phyloP scores from a whole-genome alignment of 257 asterid species.

The Fraxinus anomala region DNA sequence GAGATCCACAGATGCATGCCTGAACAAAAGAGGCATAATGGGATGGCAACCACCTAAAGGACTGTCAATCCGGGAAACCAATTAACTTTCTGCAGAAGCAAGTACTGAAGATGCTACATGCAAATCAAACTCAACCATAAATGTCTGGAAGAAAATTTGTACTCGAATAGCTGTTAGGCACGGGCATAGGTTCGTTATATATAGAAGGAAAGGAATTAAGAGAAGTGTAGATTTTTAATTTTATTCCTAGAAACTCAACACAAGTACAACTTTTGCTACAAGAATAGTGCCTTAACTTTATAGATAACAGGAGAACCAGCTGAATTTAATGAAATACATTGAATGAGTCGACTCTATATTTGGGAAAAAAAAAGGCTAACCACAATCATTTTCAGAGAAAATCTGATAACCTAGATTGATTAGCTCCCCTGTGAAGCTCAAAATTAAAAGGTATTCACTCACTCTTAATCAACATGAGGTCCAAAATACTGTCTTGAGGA shows the following conservation, averaged over 20 bases:
- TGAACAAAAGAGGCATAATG: neutral
- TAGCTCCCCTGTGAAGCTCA: neutral
- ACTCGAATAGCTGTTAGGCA: neutral
- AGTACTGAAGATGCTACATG: neutral
- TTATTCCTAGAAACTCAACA: slow-evolving; percentile 21
- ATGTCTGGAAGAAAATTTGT: slow-evolving; percentile 1
- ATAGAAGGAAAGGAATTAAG: neutral
- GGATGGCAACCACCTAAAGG: neutral
- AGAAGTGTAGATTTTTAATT: slow-evolving; percentile 18
- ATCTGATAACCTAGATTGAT: neutral
- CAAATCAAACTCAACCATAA: neutral
- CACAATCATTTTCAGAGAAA: slow-evolving; percentile 7
- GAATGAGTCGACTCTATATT: slow-evolving; percentile 12
- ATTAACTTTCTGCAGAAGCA: neutral
- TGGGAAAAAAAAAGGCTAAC: slow-evolving; percentile 1
- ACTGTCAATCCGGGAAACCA: neutral
- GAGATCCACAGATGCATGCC: neutral
- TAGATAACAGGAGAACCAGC: slow-evolving; percentile 1
- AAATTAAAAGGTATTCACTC: neutral
- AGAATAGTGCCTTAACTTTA: slow-evolving; percentile 7
- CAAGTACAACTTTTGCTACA: neutral
- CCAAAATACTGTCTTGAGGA: neutral
- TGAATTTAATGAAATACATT: slow-evolving; percentile 21
- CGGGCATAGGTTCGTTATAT: neutral
- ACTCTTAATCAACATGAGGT: neutral